Evolutionary conservation across 345 rosid genomes (phyloP).

Genomic region (Corchorus olitorius): DNA sequence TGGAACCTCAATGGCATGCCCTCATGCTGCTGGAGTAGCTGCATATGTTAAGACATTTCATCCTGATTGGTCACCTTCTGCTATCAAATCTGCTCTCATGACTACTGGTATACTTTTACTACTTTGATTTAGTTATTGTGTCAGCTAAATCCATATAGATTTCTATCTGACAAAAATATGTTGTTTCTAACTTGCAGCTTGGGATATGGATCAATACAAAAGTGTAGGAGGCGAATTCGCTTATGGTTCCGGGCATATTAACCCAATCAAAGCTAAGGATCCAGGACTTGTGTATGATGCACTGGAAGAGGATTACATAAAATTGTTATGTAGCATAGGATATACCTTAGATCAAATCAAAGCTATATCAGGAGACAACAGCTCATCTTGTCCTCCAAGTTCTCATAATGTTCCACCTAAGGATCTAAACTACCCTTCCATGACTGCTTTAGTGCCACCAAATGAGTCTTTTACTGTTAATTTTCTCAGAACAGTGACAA

Average conservation of each 20-base stretch:
- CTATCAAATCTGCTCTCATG: slow-evolving; percentile 47
- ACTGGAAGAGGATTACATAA: no score
- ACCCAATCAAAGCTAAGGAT: no score
- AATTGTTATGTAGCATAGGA: no score
- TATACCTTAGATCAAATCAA: no score
- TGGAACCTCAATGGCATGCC: slow-evolving; percentile 54
- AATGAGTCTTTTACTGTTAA: not conserved
- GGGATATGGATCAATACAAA: not conserved
- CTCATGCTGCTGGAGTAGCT: slow-evolving; percentile 45
- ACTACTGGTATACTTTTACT: slow-evolving; percentile 20
- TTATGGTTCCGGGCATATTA: no score
- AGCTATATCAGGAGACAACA: no score
- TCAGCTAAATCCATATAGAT: not conserved
- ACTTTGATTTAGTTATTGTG: not conserved
- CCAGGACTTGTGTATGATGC: no score
- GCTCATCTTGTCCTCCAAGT: no score
- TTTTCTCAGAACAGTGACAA: not conserved
- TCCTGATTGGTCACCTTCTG: slow-evolving; percentile 48
- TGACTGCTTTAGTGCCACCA: no score
- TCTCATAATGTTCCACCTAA: no score
- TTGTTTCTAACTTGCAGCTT: not conserved
- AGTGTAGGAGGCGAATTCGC: not conserved
- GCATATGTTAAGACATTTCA: slow-evolving; percentile 45
- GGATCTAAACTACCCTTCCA: no score
- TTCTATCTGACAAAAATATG: not conserved